Evolutionary conservation across 345 rosid genomes (phyloP).

Genomic region (Sonneratia alba): DNA sequence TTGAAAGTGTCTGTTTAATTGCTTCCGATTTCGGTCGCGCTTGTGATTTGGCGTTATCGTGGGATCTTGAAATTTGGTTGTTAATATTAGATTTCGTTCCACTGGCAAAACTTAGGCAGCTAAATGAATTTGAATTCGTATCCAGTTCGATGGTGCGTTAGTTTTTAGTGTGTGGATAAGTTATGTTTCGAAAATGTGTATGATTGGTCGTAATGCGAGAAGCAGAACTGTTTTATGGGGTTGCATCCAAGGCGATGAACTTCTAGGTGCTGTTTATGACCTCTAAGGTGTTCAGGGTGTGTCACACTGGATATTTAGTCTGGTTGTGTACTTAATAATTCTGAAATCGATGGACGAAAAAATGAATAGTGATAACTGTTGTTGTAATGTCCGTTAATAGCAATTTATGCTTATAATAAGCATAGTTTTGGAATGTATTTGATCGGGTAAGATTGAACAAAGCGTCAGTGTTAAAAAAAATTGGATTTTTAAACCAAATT

Average conservation of each 20-base stretch:
- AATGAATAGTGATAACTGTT: neutral
- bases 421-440: neutral
- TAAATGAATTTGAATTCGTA: neutral
- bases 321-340: neutral
- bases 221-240: neutral
- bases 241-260: neutral
- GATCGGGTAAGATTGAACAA: neutral
- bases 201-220: neutral
- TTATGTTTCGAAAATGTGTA: neutral
- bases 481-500: neutral
- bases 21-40: neutral
- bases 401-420: neutral
- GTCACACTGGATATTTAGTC: neutral
- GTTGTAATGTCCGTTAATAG: neutral
- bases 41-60: neutral
- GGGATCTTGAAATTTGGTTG: neutral
- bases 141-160: neutral
- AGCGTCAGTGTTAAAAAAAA: neutral
- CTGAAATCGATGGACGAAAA: neutral
- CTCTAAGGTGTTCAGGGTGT: no score
- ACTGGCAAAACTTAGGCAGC: neutral
- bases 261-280: no score
- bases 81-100: neutral
- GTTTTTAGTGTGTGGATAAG: neutral
- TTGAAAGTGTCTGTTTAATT: neutral